Evolutionary conservation across 345 rosid genomes (phyloP).

Genomic region (Melaleuca alternifolia): DNA sequence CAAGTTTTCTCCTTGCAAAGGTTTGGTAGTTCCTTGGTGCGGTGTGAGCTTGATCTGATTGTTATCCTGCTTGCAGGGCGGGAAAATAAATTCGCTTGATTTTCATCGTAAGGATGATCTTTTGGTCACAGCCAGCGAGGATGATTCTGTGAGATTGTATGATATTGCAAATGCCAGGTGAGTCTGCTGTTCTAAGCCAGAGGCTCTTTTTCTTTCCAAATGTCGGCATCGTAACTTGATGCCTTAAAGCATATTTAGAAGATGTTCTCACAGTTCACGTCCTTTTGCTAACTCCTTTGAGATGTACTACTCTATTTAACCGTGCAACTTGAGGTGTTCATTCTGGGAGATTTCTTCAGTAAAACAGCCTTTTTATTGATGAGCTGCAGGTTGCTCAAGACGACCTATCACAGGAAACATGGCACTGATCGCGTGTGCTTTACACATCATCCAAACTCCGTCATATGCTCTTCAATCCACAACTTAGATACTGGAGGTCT

Average conservation of each 20-base stretch:
- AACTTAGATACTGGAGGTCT: constrained; percentile 78
- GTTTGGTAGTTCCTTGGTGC: background rate
- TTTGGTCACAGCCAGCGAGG: constrained; percentile 86
- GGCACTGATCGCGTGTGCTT: constrained; percentile 92
- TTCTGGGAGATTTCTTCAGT: background rate
- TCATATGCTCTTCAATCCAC: constrained; percentile 80
- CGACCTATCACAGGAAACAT: constrained; percentile 88
- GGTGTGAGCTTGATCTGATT: background rate
- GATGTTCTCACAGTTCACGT: background rate
- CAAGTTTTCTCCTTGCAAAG: background rate
- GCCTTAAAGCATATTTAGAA: background rate
- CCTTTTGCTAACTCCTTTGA: background rate
- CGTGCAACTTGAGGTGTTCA: background rate
- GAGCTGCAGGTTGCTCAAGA: constrained; percentile 74
- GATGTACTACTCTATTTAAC: background rate
- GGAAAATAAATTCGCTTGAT: constrained; percentile 75
- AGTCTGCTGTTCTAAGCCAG: constrained; percentile 8
- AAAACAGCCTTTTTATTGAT: background rate
- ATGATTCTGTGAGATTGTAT: constrained; percentile 85
- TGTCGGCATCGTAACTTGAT: background rate
- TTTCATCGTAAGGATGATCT: constrained; percentile 91
- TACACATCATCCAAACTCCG: constrained; percentile 93
- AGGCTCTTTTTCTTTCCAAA: background rate
- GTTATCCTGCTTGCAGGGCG: constrained; percentile 33
- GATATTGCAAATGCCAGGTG: constrained; percentile 91